Conservation (phyloP, 2,329 filamentous ascomycete species). For the Neofusicoccum parvum region DNA sequence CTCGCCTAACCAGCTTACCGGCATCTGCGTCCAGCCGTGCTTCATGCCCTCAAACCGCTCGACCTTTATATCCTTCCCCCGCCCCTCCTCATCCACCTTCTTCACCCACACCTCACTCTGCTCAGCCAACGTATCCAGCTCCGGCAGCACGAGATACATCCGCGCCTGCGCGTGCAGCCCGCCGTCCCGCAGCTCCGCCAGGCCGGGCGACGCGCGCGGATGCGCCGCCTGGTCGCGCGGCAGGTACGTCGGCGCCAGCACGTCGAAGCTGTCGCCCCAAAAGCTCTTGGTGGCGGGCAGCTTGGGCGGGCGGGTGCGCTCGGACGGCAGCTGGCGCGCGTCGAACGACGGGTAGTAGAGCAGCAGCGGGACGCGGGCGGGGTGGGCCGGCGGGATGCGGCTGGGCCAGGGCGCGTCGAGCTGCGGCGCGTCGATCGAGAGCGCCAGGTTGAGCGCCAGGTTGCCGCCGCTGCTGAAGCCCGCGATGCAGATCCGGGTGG, state of each 20-base stretch:
- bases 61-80: slow-evolving; percentile 32
- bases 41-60: slow-evolving; percentile 34
- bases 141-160: slow-evolving; percentile 45
- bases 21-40: slow-evolving; percentile 46
- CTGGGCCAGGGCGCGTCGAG: slow-evolving; percentile 42
- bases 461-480: slow-evolving; percentile 52
- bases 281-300: slow-evolving; percentile 35
- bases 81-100: slow-evolving; percentile 35
- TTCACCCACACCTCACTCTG: slow-evolving; percentile 48
- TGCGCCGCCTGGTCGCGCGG: slow-evolving; percentile 40
- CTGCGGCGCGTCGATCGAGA: slow-evolving; percentile 35
- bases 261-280: slow-evolving; percentile 37
- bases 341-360: slow-evolving; percentile 49
- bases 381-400: slow-evolving; percentile 38
- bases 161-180: slow-evolving; percentile 40
- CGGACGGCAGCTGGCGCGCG: slow-evolving; percentile 43
- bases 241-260: slow-evolving; percentile 46
- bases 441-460: slow-evolving; percentile 48
- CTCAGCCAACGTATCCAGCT: slow-evolving; percentile 44
- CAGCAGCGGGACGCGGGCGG: slow-evolving; percentile 41
- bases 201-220: slow-evolving; percentile 44
- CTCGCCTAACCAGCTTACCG: slow-evolving; percentile 40
- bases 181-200: slow-evolving; percentile 33
- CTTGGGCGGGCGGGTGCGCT: slow-evolving; percentile 38
- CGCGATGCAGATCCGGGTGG: slow-evolving; percentile 43